A percentile compares a stretch with the other conserved stretches of the same genome.
phyloP scores from a whole-genome alignment of 148 eudicot species.

The Rhododendron simsii region DNA sequence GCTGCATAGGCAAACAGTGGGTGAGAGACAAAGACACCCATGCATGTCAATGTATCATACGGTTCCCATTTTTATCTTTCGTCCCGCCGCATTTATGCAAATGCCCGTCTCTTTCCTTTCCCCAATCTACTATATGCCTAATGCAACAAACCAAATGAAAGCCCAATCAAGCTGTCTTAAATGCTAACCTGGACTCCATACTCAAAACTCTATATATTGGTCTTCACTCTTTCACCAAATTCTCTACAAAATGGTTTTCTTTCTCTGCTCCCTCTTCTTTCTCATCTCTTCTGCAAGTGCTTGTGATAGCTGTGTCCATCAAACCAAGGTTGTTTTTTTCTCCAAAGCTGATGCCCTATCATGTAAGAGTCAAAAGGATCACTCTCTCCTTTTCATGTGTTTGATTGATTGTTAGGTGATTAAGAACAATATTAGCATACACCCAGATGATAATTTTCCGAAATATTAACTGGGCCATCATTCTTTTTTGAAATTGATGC shows the following conservation, averaged over 20 bases:
- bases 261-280: conserved; percentile 21
- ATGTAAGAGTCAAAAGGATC: conserved; percentile 30
- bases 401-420: background rate
- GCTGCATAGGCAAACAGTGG: conserved; percentile 5
- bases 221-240: background rate
- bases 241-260: conserved; percentile 17
- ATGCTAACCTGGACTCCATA: conserved; percentile 3
- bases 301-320: conserved; percentile 66
- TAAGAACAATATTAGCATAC: background rate
- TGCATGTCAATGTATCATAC: background rate
- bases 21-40: background rate
- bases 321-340: conserved; percentile 48
- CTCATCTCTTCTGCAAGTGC: conserved; percentile 29
- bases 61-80: background rate
- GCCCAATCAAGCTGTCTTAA: background rate
- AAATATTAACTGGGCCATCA: conserved; percentile 11
- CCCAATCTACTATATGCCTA: background rate
- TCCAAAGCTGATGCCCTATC: conserved; percentile 41
- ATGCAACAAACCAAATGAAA: background rate
- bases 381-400: background rate
- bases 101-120: conserved; percentile 11
- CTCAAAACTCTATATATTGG: background rate
- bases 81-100: conserved; percentile 5
- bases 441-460: conserved; percentile 14
- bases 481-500: conserved; percentile 18